Evolutionary conservation across 345 rosid species (phyloP).

Genomic region (Conringia planisiliqua): DNA sequence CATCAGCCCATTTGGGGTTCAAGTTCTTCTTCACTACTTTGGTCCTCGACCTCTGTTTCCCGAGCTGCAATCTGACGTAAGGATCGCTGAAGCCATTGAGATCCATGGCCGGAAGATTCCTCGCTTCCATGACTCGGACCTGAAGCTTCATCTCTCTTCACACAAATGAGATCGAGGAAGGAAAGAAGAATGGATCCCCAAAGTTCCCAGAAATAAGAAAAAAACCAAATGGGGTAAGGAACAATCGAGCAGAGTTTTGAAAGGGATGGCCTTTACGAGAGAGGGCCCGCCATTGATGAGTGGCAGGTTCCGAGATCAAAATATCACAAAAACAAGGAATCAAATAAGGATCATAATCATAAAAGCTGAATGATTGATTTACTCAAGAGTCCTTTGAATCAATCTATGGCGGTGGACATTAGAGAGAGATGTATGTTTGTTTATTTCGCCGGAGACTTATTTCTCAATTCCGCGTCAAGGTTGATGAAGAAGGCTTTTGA

Average conservation of each 20-base stretch:
- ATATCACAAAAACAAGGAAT: neutral
- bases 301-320: neutral
- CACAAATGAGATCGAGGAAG: neutral
- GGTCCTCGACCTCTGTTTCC: slow-evolving; percentile 67
- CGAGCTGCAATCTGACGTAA: slow-evolving; percentile 77
- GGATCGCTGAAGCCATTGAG: slow-evolving; percentile 90
- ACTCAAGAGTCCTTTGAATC: neutral
- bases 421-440: neutral
- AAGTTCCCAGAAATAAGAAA: neutral
- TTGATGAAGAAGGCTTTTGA: slow-evolving; percentile 1
- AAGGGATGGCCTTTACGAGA: neutral
- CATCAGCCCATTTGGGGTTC: slow-evolving; percentile 92
- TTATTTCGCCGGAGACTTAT: slow-evolving; percentile 8
- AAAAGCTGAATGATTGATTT: neutral
- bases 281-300: neutral
- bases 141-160: slow-evolving; percentile 57
- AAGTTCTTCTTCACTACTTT: slow-evolving; percentile 84
- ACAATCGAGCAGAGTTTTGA: neutral
- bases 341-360: neutral
- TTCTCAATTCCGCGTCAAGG: neutral
- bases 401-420: neutral
- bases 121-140: slow-evolving; percentile 75
- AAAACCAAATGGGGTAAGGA: neutral
- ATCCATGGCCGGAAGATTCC: slow-evolving; percentile 88
- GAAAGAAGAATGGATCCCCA: neutral